Evolutionary conservation across 1,139 yeast species (phyloP).

Genomic region (Yamadazyma mexicana): DNA sequence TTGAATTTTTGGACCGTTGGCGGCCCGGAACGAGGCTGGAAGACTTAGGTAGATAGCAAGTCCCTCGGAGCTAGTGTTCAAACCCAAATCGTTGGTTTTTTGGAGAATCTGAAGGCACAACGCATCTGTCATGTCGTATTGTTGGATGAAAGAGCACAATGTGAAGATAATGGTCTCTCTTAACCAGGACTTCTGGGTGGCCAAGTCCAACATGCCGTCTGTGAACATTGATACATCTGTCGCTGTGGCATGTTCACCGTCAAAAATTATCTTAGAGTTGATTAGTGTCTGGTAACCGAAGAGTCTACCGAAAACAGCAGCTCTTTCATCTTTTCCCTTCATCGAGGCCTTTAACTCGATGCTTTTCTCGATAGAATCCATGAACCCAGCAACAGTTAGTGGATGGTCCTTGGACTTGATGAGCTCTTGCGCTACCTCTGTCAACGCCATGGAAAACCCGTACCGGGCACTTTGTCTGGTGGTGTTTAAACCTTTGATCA

Average conservation of each 20-base stretch:
- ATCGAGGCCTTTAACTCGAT: constrained; percentile 51
- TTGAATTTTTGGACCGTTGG: constrained; percentile 24
- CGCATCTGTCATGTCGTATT: constrained; percentile 17
- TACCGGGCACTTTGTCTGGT: constrained; percentile 81
- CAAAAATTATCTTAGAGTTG: constrained; percentile 52
- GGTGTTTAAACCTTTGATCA: constrained; percentile 79
- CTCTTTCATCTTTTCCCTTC: constrained; percentile 82
- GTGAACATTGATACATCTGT: constrained; percentile 40
- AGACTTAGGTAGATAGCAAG: constrained; percentile 65
- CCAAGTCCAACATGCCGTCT: constrained; percentile 54
- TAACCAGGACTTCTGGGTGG: constrained; percentile 76
- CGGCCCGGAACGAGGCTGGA: constrained; percentile 31
- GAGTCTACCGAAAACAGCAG: constrained; percentile 75
- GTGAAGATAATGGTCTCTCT: constrained; percentile 80
- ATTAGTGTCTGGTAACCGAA: constrained; percentile 81
- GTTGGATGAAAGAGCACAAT: constrained; percentile 50
- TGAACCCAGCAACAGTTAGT: constrained; percentile 33
- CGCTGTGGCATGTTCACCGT: constrained; percentile 21
- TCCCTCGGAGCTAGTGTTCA: constrained; percentile 77
- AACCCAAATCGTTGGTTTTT: constrained; percentile 50
- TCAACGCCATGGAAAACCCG: constrained; percentile 86
- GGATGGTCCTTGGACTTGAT: constrained; percentile 28
- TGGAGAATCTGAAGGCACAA: constrained; percentile 36
- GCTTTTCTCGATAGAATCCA: constrained; percentile 43
- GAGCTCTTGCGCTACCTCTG: constrained; percentile 66